Percentiles rank a stretch among this genome's conserved stretches.
These are phyloP conservation scores for Coniferiporia sulphurascens DNA, from an alignment of 1,284 basidiomycete genomes.

Conservation along the genomic window DNA sequence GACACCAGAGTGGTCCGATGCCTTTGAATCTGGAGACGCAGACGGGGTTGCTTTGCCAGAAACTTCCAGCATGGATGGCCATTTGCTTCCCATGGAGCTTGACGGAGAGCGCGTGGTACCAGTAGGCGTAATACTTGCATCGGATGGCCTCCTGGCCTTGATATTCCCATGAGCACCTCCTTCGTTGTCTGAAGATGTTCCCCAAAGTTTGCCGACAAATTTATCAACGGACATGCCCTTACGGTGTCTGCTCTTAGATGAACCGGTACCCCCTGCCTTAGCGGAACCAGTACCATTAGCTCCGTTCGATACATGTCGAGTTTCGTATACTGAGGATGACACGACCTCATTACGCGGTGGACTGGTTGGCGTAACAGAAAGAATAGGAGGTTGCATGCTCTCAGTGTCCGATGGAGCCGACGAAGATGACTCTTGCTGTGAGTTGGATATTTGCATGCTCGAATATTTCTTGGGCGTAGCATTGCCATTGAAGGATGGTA, in stretches of 20 bases:
- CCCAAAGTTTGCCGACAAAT: conserved; percentile 65
- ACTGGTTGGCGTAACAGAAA: conserved; percentile 16
- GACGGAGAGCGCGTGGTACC: conserved; percentile 3
- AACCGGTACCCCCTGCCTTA: conserved; percentile 29
- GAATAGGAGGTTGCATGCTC: conserved; percentile 6
- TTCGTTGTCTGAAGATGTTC: conserved; percentile 22
- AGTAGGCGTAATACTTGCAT: conserved; percentile 25
- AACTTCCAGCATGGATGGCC: conserved; percentile 34
- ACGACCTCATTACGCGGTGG: conserved; percentile 11
- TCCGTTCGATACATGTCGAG: not conserved
- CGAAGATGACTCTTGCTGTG: conserved; percentile 7
- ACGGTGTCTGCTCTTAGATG: conserved; percentile 45
- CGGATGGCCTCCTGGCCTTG: conserved; percentile 20
- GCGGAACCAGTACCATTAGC: conserved; percentile 23
- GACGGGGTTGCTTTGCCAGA: conserved; percentile 21
- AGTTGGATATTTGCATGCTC: not conserved
- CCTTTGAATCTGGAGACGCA: conserved; percentile 14
- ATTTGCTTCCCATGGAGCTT: conserved; percentile 23
- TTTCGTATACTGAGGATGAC: conserved; percentile 14
- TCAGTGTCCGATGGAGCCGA: conserved; percentile 4
- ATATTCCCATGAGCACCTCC: conserved; percentile 6
- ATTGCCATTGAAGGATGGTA: not conserved
- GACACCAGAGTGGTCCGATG: conserved; percentile 2
- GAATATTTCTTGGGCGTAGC: not conserved
- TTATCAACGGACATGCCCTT: conserved; percentile 70